Evolutionary conservation across 768 basidiomycete genomes (phyloP), one percentile per base, ranked within the genome.

Genomic region (Termitomyces eurrhizus): DNA sequence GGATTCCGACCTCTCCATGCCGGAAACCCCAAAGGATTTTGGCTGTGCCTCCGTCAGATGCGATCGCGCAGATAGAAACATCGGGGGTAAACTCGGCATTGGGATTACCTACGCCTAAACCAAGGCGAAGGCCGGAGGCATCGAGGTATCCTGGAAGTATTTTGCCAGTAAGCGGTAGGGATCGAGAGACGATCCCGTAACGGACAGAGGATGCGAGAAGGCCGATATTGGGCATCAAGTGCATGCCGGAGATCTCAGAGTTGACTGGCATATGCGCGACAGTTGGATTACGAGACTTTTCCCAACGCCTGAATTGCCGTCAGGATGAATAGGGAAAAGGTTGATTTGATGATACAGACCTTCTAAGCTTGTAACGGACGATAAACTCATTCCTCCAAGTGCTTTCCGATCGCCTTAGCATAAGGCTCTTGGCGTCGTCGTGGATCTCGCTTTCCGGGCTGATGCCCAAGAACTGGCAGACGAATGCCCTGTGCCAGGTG

Each of bases 401-500:
- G 24, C 63, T 72, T 63, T 85, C 80, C 39, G 77, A 75, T 54
- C 84, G 77, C 67, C 85, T 78, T 48, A 93, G 75, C 58, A 83
- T 69, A 24, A 90, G 74, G 57, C 82, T 68, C 55, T 74, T 74
- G 60, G 71, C 75, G 45, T 73, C 72, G 62, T 80, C 71, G 58
- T 78, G 68, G 36, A 88, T 71, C 61, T 84, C 81, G 57, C 72
- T 72, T 72, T 92, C 89, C 18, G 90, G 90, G 9, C 78, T 73
- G 56, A 92, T 80, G 52, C 83, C 85, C 48, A 92, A 70, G 68
- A 85, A 86, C 69, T 87, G 86, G 56, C 77, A 82, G 62, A 85
- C 75, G 71, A 90, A 91, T 33, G 92, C 92, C 24, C 84, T 77
- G 54, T 82, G 79, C 92, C 92, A 94, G 39, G 89, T 92, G 67